Evolutionary conservation across 129 eudicot genomes (phyloP).

Genomic region (Smallanthus sonchifolius): DNA sequence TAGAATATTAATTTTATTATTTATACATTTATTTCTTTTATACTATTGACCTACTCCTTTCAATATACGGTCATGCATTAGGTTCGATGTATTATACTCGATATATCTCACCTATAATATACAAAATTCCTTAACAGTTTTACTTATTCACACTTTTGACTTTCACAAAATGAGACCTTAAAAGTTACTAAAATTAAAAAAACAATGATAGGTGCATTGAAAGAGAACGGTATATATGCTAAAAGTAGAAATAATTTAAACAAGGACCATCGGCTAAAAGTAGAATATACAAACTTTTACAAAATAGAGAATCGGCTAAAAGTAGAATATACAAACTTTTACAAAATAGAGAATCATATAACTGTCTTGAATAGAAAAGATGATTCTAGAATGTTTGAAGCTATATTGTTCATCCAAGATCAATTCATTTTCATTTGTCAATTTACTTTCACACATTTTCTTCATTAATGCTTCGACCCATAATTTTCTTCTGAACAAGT

Average conservation of each 20-base stretch:
- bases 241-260: background rate
- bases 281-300: background rate
- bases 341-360: background rate
- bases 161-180: background rate
- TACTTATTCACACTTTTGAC: background rate
- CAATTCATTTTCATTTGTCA: background rate
- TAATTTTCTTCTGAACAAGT: no score
- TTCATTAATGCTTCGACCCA: background rate
- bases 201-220: background rate
- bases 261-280: conserved; percentile 12
- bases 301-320: background rate
- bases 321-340: background rate
- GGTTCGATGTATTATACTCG: no score
- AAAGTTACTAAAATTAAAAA: background rate
- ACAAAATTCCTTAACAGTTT: no score
- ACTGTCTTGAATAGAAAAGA: background rate
- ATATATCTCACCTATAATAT: no score
- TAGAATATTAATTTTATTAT: no score
- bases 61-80: no score
- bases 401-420: background rate
- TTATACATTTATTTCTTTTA: no score
- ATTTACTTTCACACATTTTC: background rate
- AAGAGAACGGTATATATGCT: conserved; percentile 4
- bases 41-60: no score
- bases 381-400: background rate